Evolutionary conservation across 2,329 filamentous ascomycete species (phyloP).

Genomic region (Paraconiothyrium brasiliense): DNA sequence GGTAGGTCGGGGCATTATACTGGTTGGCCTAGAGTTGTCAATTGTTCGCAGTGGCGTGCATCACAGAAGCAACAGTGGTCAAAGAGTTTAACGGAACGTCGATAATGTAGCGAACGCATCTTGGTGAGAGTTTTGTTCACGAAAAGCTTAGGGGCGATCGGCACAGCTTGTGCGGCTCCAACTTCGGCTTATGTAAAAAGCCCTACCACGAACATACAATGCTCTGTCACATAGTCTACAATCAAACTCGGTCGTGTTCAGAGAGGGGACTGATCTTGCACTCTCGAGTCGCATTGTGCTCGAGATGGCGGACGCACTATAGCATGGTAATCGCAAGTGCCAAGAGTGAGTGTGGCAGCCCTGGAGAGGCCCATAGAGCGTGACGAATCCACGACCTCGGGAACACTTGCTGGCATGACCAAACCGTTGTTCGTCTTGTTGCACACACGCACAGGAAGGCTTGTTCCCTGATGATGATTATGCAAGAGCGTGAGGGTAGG

Average conservation of each 20-base stretch:
- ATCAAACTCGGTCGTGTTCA: too few species aligned
- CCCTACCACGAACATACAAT: background rate
- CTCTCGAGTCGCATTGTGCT: too few species aligned
- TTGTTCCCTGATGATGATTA: too few species aligned
- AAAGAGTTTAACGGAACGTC: background rate
- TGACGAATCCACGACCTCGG: too few species aligned
- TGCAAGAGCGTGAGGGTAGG: too few species aligned
- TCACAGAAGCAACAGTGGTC: background rate
- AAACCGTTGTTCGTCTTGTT: background rate
- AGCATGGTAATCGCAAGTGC: too few species aligned
- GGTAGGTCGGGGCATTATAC: background rate
- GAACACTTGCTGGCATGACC: too few species aligned
- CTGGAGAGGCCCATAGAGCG: too few species aligned
- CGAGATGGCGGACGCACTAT: too few species aligned
- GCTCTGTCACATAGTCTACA: background rate
- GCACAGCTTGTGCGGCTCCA: background rate
- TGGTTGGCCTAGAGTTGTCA: background rate
- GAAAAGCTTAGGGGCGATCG: background rate
- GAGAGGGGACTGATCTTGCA: too few species aligned
- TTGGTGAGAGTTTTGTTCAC: background rate
- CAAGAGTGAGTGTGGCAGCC: too few species aligned
- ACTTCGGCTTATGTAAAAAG: background rate
- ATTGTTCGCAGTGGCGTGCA: background rate
- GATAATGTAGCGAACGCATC: background rate
- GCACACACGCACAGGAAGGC: too few species aligned